Base-by-base conservation (phyloP, 352 stramenopile species). In the Pythium sp. region DNA sequence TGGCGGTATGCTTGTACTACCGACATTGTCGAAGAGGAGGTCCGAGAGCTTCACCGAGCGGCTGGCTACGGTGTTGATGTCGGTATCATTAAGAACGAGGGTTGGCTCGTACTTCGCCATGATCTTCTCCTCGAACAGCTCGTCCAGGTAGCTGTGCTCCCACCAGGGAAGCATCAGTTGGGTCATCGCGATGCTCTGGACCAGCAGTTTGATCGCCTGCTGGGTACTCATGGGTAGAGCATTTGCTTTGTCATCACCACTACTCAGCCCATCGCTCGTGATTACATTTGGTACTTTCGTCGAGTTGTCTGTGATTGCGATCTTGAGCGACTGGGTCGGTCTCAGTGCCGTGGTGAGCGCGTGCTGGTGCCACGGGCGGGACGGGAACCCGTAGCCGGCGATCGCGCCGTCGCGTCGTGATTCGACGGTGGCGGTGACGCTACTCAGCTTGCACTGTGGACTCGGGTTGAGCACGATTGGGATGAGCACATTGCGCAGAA, bases 111-210 rank as follows among this genome's bases (percentile, higher is more conserved):
- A 63, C 22, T 54, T 20, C 5, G n/a, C 38, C 36, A 38, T 34
- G n/a, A 63, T 53, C 24, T 36, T 51, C 22, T 64, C 58, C 12
- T 26, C 32, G 15, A 51, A 22, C 9, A 53, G 32, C 38, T 64
- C 58, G 3, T 8, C 32, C 14, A 64, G 12, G 24, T 38, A 64
- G 38, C 38, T 64, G 14, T n/a, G 6, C 34, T 55, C 34, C 58
- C 58, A 64, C 58, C 58, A 64, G 5, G 38, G 36, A 12, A 64
- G 36, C 58, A 64, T 34, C 30, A 51, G 1, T 30, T 64, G n/a
- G 36, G 58, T 26, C 58, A 54, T 54, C 3, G 58, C 38, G 14
- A 64, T 34, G 34, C 34, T 64, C 22, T 64, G 58, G 15, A 41
- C 8, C 3, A 64, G 38, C 38, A 64, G 58, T n/a, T 54, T 47